phyloP scores from a whole-genome alignment of 441 rosid species.

The Arabidopsis lyrata region DNA sequence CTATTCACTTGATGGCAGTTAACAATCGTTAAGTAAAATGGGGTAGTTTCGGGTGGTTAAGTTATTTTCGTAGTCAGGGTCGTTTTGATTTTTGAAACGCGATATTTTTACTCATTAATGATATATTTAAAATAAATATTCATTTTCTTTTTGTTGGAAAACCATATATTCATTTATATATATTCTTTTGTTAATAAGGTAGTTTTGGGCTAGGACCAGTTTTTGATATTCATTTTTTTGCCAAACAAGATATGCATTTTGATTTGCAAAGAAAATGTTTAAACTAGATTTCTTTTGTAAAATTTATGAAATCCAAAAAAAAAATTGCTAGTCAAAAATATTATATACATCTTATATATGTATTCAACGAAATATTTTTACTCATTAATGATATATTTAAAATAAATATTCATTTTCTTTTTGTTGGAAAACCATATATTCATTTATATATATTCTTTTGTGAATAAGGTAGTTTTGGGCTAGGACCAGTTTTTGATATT shows the following conservation, averaged over 20 bases:
- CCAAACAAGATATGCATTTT: too few species aligned
- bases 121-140: neutral
- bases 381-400: neutral
- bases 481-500: too few species aligned
- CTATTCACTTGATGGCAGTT: neutral
- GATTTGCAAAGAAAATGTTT: too few species aligned
- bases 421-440: neutral
- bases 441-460: neutral
- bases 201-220: too few species aligned
- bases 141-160: neutral
- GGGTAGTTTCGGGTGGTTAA: constrained; percentile 25
- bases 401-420: neutral
- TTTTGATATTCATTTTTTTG: too few species aligned
- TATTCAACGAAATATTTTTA: neutral
- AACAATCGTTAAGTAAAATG: neutral
- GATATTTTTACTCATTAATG: neutral
- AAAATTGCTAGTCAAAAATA: too few species aligned
- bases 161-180: neutral
- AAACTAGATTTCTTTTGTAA: too few species aligned
- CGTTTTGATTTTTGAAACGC: neutral
- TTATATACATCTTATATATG: too few species aligned
- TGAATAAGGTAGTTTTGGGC: too few species aligned
- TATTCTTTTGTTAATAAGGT: too few species aligned
- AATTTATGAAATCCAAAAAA: too few species aligned
- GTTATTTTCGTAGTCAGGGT: neutral